Evolutionary conservation across 768 basidiomycete species (phyloP), one percentile per base, ranked within the genome.

Genomic region (Saitozyma sp.): DNA sequence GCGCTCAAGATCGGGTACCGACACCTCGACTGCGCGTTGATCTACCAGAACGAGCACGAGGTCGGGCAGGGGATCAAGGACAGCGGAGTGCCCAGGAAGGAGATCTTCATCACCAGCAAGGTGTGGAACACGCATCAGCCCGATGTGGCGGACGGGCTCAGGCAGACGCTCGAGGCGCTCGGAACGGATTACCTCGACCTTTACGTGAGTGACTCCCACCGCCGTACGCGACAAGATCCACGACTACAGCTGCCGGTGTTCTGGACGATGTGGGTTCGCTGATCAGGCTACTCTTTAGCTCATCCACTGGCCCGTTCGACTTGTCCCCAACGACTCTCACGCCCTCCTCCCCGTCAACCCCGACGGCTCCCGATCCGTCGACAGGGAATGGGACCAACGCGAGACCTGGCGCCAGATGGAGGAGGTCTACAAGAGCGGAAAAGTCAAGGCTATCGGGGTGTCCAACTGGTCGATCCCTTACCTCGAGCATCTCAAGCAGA

Each of bases 21-120:
- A 54, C 91, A 94, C 79, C 85, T 94, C 66, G 91, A 94, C 78
- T 84, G 89, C 17, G 91, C 91, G 3, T 84, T 85, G 84, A 82
- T 89, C 54, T 91, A 91, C 78, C 72, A 82, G 65, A 92, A 92
- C 76, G 89, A 90, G 78, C 83, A 86, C 61, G 89, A 69, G 57
- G 75, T 76, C 19, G 68, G 68, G 6, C 49, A 67, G 14, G 75
- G 75, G 17, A 66, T 76, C 67, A 69, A 69, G 53, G 64, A 67
- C 9, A 59, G 59, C 16, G 75, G 75, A 10, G 61, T 76, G 40
- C 55, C 59, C 14, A 59, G 73, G 14, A 48, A 64, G n/a, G 69
- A 75, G 20, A 49, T 75, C 19, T 64, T 70, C 51, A 41, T 75
- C 17, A 65, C 64, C 11, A 63, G 56, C 50, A 70, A 75, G 53